Percentiles rank a stretch among this genome's conserved stretches.
phyloP scores from a whole-genome alignment of 1,284 basidiomycete species.

The Papiliotrema flavescens region DNA sequence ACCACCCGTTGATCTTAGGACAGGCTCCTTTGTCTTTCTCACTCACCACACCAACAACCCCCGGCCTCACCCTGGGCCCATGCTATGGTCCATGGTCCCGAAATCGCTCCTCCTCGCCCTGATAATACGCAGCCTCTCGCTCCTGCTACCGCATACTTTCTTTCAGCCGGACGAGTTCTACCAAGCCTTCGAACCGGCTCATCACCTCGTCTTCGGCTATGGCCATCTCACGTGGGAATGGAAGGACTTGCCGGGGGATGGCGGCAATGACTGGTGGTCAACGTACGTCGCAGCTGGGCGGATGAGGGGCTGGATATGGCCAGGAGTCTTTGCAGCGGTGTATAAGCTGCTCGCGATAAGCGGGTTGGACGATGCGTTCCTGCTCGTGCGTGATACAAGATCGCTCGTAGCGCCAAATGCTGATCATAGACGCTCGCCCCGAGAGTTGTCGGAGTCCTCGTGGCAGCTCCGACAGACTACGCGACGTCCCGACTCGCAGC shows the following conservation, averaged over 20 bases:
- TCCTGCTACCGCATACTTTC: slow-evolving; percentile 70
- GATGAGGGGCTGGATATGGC: slow-evolving; percentile 45
- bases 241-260: slow-evolving; percentile 54
- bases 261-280: slow-evolving; percentile 10
- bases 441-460: slow-evolving; percentile 69
- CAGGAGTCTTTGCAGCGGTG: slow-evolving; percentile 65
- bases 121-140: slow-evolving; percentile 52
- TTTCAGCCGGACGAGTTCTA: slow-evolving; percentile 99
- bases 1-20: neutral
- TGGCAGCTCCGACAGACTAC: slow-evolving; percentile 80
- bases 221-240: slow-evolving; percentile 97
- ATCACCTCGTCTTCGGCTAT: slow-evolving; percentile 82
- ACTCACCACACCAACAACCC: too few species aligned
- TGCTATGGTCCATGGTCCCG: slow-evolving; percentile 5
- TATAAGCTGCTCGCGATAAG: slow-evolving; percentile 66
- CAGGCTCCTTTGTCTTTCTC: too few species aligned
- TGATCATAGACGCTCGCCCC: slow-evolving; percentile 56
- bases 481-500: slow-evolving; percentile 64
- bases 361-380: slow-evolving; percentile 54
- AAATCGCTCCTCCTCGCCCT: slow-evolving; percentile 36
- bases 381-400: slow-evolving; percentile 60
- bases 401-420: too few species aligned
- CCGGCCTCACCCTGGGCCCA: too few species aligned
- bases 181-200: slow-evolving; percentile 90
- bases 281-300: slow-evolving; percentile 20